These are phyloP conservation scores for Cardamine chenopodiifolia DNA, from an alignment of 345 rosid species.

Conservation along the genomic window DNA sequence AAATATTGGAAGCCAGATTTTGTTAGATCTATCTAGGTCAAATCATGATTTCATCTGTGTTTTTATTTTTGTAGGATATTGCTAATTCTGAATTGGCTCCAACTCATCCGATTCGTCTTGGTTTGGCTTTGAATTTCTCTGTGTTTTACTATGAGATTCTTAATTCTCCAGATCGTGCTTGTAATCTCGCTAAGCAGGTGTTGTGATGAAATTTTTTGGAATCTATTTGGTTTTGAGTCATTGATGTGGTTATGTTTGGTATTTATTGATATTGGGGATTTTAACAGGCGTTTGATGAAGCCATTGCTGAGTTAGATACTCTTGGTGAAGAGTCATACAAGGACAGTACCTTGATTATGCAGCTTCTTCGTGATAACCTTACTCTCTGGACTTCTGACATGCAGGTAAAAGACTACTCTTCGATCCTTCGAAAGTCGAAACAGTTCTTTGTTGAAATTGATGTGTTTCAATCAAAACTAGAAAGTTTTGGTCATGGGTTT, in stretches of 20 bases:
- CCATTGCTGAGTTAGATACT: slow-evolving; percentile 93
- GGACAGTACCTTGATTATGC: slow-evolving; percentile 97
- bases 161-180: slow-evolving; percentile 93
- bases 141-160: slow-evolving; percentile 91
- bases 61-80: slow-evolving; percentile 59
- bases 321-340: slow-evolving; percentile 95
- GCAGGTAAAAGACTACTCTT: slow-evolving; percentile 63
- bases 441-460: background rate
- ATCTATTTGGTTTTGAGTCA: background rate
- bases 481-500: background rate
- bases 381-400: slow-evolving; percentile 96
- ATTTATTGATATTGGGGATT: background rate
- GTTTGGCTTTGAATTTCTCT: slow-evolving; percentile 86
- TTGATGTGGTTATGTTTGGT: slow-evolving; percentile 2
- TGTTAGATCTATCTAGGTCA: slow-evolving; percentile 20
- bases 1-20: background rate
- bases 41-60: background rate
- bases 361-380: slow-evolving; percentile 94
- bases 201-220: slow-evolving; percentile 30
- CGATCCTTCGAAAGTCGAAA: background rate
- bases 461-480: background rate
- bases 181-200: slow-evolving; percentile 93
- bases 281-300: slow-evolving; percentile 84
- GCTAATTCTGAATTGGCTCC: slow-evolving; percentile 88
- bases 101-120: slow-evolving; percentile 90